Percentiles rank a stretch among this genome's conserved stretches.
Evolutionary conservation across 495 filamentous ascomycete species (phyloP).

Genomic region (Penicillium malachiteum): DNA sequence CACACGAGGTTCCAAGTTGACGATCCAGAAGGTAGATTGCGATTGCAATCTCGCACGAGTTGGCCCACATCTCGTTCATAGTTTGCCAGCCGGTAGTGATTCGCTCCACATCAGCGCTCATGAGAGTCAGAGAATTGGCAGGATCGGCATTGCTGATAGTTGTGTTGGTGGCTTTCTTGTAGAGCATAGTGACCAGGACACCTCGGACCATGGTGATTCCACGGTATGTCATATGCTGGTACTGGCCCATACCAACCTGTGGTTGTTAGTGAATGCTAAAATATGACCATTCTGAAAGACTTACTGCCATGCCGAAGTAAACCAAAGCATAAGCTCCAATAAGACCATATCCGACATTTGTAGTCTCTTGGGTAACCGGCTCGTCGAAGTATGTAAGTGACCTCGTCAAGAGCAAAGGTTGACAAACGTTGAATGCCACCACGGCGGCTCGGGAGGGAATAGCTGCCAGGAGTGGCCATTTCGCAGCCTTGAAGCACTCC

Average conservation of each 20-base stretch:
- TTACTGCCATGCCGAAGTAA: conserved; percentile 62
- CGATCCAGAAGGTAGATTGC: conserved; percentile 58
- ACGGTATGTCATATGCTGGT: conserved; percentile 59
- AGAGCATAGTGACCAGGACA: conserved; percentile 57
- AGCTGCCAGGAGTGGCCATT: conserved; percentile 44
- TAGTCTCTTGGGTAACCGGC: conserved; percentile 35
- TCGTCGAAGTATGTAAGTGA: conserved; percentile 48
- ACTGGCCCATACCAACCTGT: conserved; percentile 41
- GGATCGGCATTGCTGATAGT: conserved; percentile 45
- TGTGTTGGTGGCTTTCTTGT: conserved; percentile 45
- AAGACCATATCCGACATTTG: conserved; percentile 59
- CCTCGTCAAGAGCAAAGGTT: conserved; percentile 61
- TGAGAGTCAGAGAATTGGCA: conserved; percentile 55
- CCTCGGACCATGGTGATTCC: conserved; percentile 60
- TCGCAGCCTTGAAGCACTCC: conserved; percentile 46
- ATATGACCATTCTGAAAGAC: conserved; percentile 46
- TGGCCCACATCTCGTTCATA: conserved; percentile 61
- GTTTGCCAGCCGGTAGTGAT: conserved; percentile 47
- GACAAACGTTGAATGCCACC: conserved; percentile 60
- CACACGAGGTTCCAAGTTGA: conserved; percentile 52
- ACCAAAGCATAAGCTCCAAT: conserved; percentile 64
- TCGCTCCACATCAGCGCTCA: conserved; percentile 62
- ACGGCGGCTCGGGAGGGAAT: conserved; percentile 54
- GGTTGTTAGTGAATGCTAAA: conserved; percentile 1
- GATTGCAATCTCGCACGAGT: conserved; percentile 55